These are phyloP conservation scores for Castanopsis chinensis DNA, from an alignment of 306 rosid species.

Conservation along the genomic window DNA sequence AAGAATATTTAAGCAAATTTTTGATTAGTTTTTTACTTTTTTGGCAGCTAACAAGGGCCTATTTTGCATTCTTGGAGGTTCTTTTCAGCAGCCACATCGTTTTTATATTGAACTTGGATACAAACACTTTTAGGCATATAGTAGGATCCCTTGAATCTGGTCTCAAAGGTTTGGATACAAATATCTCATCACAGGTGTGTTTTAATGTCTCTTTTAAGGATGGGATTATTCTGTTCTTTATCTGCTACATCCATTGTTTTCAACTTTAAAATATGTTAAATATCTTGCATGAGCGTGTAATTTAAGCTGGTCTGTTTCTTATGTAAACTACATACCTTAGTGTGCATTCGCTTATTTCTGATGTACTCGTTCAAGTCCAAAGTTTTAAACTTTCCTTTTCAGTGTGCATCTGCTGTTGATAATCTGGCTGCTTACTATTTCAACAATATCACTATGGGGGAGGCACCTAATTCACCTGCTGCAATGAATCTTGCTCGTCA, in stretches of 20 bases:
- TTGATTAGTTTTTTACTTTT: slow-evolving; percentile 2
- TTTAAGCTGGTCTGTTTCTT: background rate
- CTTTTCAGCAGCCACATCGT: slow-evolving; percentile 81
- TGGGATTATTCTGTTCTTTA: background rate
- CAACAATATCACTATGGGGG: slow-evolving; percentile 93
- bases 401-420: slow-evolving; percentile 99
- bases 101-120: slow-evolving; percentile 74
- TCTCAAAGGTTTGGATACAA: slow-evolving; percentile 91
- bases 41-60: slow-evolving; percentile 90
- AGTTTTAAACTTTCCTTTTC: slow-evolving; percentile 33
- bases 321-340: background rate
- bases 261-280: slow-evolving; percentile 7
- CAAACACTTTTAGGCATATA: slow-evolving; percentile 81
- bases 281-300: background rate
- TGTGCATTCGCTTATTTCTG: slow-evolving; percentile 18
- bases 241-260: slow-evolving; percentile 5
- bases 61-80: slow-evolving; percentile 96
- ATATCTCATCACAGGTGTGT: slow-evolving; percentile 88
- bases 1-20: background rate
- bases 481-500: slow-evolving; percentile 83
- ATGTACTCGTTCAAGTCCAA: slow-evolving; percentile 18
- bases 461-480: slow-evolving; percentile 78
- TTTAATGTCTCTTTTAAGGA: slow-evolving; percentile 10
- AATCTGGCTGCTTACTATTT: slow-evolving; percentile 92
- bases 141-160: slow-evolving; percentile 99